Evolutionary conservation across 202 grass and related monocot genomes (phyloP).

Genomic region (Elaeis oleifera): DNA sequence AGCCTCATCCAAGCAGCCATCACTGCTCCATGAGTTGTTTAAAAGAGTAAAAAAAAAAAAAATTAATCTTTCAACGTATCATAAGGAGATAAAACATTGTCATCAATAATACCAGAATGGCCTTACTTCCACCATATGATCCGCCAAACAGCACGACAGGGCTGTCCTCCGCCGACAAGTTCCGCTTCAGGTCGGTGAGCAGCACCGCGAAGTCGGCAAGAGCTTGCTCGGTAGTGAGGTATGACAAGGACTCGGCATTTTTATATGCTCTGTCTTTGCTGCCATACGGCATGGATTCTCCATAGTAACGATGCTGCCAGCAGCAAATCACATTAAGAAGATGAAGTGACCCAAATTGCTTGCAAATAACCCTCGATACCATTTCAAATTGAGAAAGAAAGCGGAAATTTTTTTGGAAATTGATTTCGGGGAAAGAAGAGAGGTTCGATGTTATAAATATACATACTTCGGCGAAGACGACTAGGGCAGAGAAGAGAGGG

Average conservation of each 20-base stretch:
- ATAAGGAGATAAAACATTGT: neutral
- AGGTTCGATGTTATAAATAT: neutral
- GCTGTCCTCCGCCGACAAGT: conserved; percentile 63
- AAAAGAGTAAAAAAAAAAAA: neutral
- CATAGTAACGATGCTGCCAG: conserved; percentile 88
- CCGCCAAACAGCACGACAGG: conserved; percentile 87
- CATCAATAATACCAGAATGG: neutral
- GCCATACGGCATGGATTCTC: conserved; percentile 89
- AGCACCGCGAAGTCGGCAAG: conserved; percentile 76
- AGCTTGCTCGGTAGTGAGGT: conserved; percentile 80
- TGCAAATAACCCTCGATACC: neutral
- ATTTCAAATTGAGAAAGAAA: neutral
- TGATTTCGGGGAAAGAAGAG: too few relatives aligned
- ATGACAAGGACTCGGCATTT: conserved; percentile 49
- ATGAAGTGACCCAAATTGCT: neutral
- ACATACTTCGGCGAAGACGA: conserved; percentile 83
- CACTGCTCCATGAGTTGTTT: conserved; percentile 34
- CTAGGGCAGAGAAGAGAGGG: conserved; percentile 69
- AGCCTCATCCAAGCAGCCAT: conserved; percentile 97
- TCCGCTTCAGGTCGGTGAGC: conserved; percentile 62
- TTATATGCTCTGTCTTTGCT: conserved; percentile 68
- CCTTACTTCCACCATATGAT: conserved; percentile 91
- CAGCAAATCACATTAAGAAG: neutral
- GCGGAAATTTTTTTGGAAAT: too few relatives aligned
- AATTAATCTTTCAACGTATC: neutral